Evolutionary conservation across 2,329 filamentous ascomycete species (phyloP), one percentile per base, ranked within the genome.

Genomic region (Epichloe gansuensis): DNA sequence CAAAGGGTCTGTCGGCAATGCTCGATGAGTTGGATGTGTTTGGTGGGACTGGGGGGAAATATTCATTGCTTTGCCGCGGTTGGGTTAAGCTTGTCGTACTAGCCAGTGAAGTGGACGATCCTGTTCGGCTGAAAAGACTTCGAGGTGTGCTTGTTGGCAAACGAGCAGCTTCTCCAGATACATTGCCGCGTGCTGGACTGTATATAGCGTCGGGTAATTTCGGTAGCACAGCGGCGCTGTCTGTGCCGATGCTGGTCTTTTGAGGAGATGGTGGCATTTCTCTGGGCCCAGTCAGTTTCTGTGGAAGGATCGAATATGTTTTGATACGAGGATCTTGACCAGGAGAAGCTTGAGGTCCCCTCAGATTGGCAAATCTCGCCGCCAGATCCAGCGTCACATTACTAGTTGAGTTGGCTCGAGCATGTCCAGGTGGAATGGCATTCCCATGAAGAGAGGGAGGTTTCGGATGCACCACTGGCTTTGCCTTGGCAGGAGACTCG

Each of bases 121-220:
- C 76, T 21, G 75, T 80, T 43, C 81, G 74, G 51, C 76, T 79
- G 49, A 81, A 82, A 61, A 83, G 75, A 56, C 78, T 80, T 15
- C 83, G 74, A 1, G 82, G 76, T 3, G 79, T 82, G 58, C 78
- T 83, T 25, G 82, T 74, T 1, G 84, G 85, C 3, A 82, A 74
- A 41, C 82, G 76, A 8, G 85, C 77, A 25, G 79, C 75, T 54
- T 82, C 81, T 25, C 77, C 80, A 3, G 82, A 81, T 4, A 84
- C 73, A 52, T 81, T 85, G 31, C 86, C 87, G 36, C 85, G 76
- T 1, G 83, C 83, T n/a, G 86, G 86, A 59, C 82, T 89, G 61
- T 89, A 90, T 4, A 87, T 86, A 7, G 86, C 84, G 60, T 83
- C 84, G 1, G 86, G 86, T 45, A 84, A 68, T 63, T 85, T 85